phyloP scores from a whole-genome alignment of 768 basidiomycete genomes.

The Solioccasus polychromus region DNA sequence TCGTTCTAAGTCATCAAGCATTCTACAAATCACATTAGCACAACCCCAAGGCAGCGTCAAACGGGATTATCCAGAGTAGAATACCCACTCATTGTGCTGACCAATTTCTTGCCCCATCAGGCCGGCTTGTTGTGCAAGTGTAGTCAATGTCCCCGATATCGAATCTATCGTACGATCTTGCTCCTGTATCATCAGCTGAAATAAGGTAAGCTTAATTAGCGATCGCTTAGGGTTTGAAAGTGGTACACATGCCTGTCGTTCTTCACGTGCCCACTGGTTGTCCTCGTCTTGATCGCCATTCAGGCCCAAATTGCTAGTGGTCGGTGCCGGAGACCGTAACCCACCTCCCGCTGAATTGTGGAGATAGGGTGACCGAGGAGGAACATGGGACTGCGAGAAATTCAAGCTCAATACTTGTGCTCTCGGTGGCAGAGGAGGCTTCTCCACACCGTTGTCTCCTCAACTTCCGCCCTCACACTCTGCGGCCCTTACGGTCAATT shows the following conservation, averaged over 20 bases:
- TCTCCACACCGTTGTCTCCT: slow-evolving; percentile 20
- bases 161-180: slow-evolving; percentile 90
- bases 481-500: slow-evolving; percentile 43
- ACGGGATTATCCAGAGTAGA: slow-evolving; percentile 4
- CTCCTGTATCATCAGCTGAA: slow-evolving; percentile 77
- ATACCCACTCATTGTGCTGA: slow-evolving; percentile 86
- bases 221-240: neutral
- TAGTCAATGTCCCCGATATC: slow-evolving; percentile 82
- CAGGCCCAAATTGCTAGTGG: slow-evolving; percentile 9
- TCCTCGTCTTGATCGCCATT: slow-evolving; percentile 57
- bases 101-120: slow-evolving; percentile 91
- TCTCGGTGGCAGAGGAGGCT: neutral
- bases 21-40: slow-evolving; percentile 41
- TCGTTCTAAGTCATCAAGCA: slow-evolving; percentile 75
- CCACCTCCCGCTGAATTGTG: slow-evolving; percentile 15
- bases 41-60: neutral
- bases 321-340: slow-evolving; percentile 13
- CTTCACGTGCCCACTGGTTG: slow-evolving; percentile 77
- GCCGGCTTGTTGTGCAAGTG: slow-evolving; percentile 86
- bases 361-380: slow-evolving; percentile 15
- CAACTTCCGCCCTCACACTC: slow-evolving; percentile 72
- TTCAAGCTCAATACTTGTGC: neutral
- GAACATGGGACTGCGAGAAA: slow-evolving; percentile 3
- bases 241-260: slow-evolving; percentile 65
- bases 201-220: neutral